Base-by-base conservation (phyloP, 257 asterid genomes). In the Misopates orontium region DNA sequence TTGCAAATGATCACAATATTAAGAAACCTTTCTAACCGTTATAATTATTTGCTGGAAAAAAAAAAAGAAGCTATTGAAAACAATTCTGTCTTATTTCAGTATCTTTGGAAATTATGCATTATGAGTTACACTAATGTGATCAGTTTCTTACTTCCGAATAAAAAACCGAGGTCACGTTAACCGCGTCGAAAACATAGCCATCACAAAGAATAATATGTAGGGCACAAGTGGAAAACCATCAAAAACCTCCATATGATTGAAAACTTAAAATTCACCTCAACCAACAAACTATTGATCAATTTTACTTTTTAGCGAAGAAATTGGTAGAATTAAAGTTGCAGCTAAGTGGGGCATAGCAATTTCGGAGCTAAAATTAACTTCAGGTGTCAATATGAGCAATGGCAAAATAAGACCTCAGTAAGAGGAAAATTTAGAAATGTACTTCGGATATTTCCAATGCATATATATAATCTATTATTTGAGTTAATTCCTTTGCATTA, bases 161-260 rank as follows among this genome's bases (percentile, higher is more conserved):
- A 55, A 41, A 17, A 51, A 39, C 62, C 57, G n/a, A 32, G 24
- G 39, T 66, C 75, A 73, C 70, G 56, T 42, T 36, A 68, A 68
- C 71, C 83, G 64, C 68, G 44, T 69, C 71, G 18, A 58, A 68
- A 68, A 68, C 66, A 40, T 49, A 51, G 12, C 69, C 28, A 74
- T 69, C 73, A 67, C 10, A 61, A 1, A 36, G 42, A 15, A 59
- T 18, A 20, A 23, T 17, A 48, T 41, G 67, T 44, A 47, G 64
- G 52, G 40, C 65, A 66, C 45, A 70, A 44, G 6, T 36, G 42
- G 1, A 3, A 3, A 36, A 36, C 70, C 66, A 66, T 62, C 50
- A 62, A 25, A 50, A 23, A 44, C 23, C 60, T 60, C 44, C 55
- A 74, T 72, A 41, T 32, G 60, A 63, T 49, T 19, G 24, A 45